Base-by-base conservation (phyloP, 805 yeast species). In the Kuraishia cidri region DNA sequence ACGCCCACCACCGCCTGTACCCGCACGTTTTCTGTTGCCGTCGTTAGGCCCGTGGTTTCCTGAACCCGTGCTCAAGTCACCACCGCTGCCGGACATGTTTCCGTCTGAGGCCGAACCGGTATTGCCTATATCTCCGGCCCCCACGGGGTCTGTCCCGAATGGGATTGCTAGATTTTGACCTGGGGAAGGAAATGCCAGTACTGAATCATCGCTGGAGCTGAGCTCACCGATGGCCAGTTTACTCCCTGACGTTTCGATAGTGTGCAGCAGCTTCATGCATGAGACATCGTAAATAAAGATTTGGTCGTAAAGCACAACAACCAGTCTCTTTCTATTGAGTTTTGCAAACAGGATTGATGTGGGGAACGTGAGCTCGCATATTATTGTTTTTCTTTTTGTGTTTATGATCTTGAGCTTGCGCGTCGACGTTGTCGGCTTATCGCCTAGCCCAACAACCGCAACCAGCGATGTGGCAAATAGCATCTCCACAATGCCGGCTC, bases 321-420 rank as follows among this genome's bases (percentile, higher is more conserved):
- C 68, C 42, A 90, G 65, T 29, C 97, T 62, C 44, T 82, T 80
- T 27, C 97, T 68, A 55, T 90, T 92, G 58, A 90, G 68, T 43
- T 74, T 75, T 22, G 90, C 79, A 32, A 73, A 74, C 18, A 80
- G 60, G 2, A 90, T 78, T 6, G 76, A 62, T 4, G 85, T 73
- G 1, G 95, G 90, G 54, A 87, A 92, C 1, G 90, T 74, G 43
- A 90, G 62, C 49, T 90, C 97, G 56, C 97, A 90, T 13, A 90
- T 86, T 2, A 72, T 65, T 2, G 78, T 58, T 38, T 72, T 71
- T 34, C 88, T 68, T 51, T 84, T 85, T 2, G 95, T 84, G 58
- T 92, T 92, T 36, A 88, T 64, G 34, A 90, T 77, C 48, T 78
- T 77, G 38, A 90, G 66, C 42, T 87, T 75, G 38, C 96, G 66